Evolutionary conservation across 352 stramenopile genomes (phyloP).

Genomic region (Globisporangium okanoganense): DNA sequence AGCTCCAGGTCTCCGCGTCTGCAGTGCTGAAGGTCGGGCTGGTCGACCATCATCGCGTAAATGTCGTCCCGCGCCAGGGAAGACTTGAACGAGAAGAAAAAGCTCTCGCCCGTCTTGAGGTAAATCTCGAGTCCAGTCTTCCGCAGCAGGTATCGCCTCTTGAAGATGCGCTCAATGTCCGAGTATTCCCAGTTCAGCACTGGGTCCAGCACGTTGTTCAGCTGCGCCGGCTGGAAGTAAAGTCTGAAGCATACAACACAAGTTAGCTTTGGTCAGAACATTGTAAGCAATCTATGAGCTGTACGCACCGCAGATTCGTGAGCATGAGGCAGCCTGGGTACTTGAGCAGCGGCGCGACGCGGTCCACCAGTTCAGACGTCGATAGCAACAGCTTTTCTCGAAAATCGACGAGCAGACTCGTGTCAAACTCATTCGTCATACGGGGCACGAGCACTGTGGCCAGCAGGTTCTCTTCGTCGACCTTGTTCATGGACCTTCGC

Average conservation of each 20-base stretch:
- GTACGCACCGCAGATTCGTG: conserved; percentile 29
- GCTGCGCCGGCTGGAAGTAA: conserved; percentile 90
- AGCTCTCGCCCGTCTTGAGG: conserved; percentile 53
- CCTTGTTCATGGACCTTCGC: conserved; percentile 61
- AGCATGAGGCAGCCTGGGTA: conserved; percentile 92
- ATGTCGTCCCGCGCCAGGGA: conserved; percentile 69
- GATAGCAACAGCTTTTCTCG: conserved; percentile 74
- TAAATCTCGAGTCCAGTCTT: conserved; percentile 88
- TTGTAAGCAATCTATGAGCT: too few species aligned
- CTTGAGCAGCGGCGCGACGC: conserved; percentile 89
- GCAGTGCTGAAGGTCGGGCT: conserved; percentile 61
- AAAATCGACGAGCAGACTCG: conserved; percentile 89
- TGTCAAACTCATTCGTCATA: conserved; percentile 84
- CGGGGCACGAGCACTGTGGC: conserved; percentile 62
- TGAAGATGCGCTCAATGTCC: conserved; percentile 76
- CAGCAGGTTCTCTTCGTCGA: conserved; percentile 80
- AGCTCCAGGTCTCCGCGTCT: conserved; percentile 50
- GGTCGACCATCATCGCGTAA: conserved; percentile 85
- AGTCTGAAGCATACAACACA: conserved; percentile 19
- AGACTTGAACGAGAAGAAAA: conserved; percentile 82
- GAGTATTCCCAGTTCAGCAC: conserved; percentile 81
- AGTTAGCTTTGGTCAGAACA: too few species aligned
- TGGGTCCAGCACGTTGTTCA: conserved; percentile 91
- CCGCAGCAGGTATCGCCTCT: conserved; percentile 85
- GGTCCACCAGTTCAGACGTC: conserved; percentile 74